Evolutionary conservation across 2,329 filamentous ascomycete species (phyloP), one percentile per base, ranked within the genome.

Genomic region (Neofusicoccum laricinum): DNA sequence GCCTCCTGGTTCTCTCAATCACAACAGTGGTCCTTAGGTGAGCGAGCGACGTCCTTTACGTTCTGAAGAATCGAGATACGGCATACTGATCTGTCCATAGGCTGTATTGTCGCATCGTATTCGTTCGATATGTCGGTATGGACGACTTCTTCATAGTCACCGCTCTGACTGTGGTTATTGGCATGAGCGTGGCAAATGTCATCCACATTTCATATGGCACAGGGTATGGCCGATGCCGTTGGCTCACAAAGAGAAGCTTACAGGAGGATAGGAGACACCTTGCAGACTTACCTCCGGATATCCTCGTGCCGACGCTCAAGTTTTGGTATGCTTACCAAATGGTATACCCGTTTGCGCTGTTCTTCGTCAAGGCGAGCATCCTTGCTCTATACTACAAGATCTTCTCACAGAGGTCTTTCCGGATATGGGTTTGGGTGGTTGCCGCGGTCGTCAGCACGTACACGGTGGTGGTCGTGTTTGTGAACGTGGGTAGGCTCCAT

Each of bases 301-400:
- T 68, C 41, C 61, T 69, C 19, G 59, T 69, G 17, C 68, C 69
- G 40, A 70, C 67, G 1, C 40, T 70, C 19, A 70, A 69, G 53
- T 67, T 69, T 51, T 70, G 69, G 68, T 72, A 71, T 57, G 68
- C 69, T 8, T 72, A 71, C 62, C 70, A 72, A 63, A 32, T 71
- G 21, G 61, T 71, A 6, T 71, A 71, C 32, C 69, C 70, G 19
- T 68, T 67, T 62, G 66, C 69, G 14, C 45, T 72, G 21, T 65
- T 69, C n/a, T 68, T 70, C 53, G 67, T 69, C 49, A 71, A 70
- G 46, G 66, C 67, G 2, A 70, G 69, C 30, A 69, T 71, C 40
- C 65, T 72, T n/a, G 68, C 69, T 8, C 65, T 70, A 11, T 71
- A 72, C 65, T 41, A 69, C 17, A 67, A 67, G 14, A 68, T 71